Base-by-base conservation (phyloP, 2,329 filamentous ascomycete species). In the Diplocarpon rosae region DNA sequence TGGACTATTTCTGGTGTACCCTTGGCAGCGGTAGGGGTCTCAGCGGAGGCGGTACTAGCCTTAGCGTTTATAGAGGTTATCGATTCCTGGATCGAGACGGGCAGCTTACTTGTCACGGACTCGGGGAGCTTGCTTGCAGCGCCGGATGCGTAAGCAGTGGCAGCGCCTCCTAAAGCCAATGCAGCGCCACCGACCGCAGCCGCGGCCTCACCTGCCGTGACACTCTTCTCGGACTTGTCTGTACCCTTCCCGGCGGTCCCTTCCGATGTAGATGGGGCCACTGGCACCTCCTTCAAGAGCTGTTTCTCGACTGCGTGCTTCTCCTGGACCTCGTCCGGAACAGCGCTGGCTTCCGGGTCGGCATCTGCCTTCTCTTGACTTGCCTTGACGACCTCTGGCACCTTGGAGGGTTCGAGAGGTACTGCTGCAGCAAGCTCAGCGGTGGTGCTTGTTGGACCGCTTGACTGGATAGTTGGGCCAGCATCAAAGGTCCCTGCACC, bases 291-390 rank as follows among this genome's bases (percentile, higher is more conserved):
- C 10, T 71, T 67, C 62, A 82, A 73, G 42, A 87, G 71, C 66
- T 87, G 83, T 33, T 76, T 68, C 67, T 88, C 83, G 3, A 87
- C 71, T 46, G 72, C 69, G 46, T 74, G 76, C 74, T 88, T 88
- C 56, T 85, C 83, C 53, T 71, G 63, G 7, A 88, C 80, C 57
- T 83, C 81, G 34, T 73, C 69, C 27, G 76, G 66, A 46, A 78
- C 69, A 31, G 72, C 80, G 53, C 79, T 80, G 10, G 84, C 82
- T 60, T 86, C 83, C n/a, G 82, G 76, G 6, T 70, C 66, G 35
- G 71, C 68, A 42, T 75, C 65, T 15, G 82, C 81, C 60, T 79
- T 73, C 53, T 78, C 69, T 59, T 88, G 82, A 65, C 80, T 85
- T 57, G 86, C 76, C 59, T 75, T 80, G 42, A 88, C 83, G 33